Evolutionary conservation across 2,329 filamentous ascomycete genomes (phyloP), one percentile per base, ranked within the genome.

Genomic region (Talaromyces sp.): DNA sequence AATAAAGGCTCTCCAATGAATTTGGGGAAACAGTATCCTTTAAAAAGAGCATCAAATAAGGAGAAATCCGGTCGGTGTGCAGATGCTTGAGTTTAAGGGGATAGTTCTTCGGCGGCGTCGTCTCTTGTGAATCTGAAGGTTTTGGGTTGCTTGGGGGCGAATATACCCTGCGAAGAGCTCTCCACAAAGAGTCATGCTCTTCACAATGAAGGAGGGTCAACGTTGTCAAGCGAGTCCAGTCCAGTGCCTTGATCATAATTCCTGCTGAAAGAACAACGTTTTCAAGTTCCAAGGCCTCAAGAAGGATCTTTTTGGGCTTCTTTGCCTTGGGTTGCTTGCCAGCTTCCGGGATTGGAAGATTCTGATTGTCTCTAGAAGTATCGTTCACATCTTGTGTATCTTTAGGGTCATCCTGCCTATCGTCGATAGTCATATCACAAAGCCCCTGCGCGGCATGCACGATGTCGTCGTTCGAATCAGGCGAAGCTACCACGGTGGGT

Each of bases 21-120:
- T 95, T 91, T 0, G 91, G 91, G 23, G 87, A 88, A 42, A 95
- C 80, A 0, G 89, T 88, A 64, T 93, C 89, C 68, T 89, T 90
- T 64, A 95, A 80, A 70, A 95, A 94, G 1, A 82, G 81, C 59
- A 95, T 85, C 16, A 95, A 77, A 28, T 87, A 81, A 7, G 84
- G 79, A 0, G 89, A 90, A 2, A 90, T 87, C 12, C 82, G 82
- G 73, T 95, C 90, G 1, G 89, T 91, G 69, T 93, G 89, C 14
- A 95, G 83, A 65, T 88, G 85, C 74, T 88, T 92, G 57, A 95
- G 76, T 5, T 84, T 85, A 10, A 95, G 79, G 60, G 82, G 80
- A 67, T 88, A 89, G 57, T 87, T 84, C 67, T 76, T 61, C 23
- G 34, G 44, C 16, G 9, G 7, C 6, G 27, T 4, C 3, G 1